Percentiles rank a stretch among this genome's conserved stretches.
Evolutionary conservation across 2,329 filamentous ascomycete species (phyloP).

Genomic region (Coniochaeta sp.): DNA sequence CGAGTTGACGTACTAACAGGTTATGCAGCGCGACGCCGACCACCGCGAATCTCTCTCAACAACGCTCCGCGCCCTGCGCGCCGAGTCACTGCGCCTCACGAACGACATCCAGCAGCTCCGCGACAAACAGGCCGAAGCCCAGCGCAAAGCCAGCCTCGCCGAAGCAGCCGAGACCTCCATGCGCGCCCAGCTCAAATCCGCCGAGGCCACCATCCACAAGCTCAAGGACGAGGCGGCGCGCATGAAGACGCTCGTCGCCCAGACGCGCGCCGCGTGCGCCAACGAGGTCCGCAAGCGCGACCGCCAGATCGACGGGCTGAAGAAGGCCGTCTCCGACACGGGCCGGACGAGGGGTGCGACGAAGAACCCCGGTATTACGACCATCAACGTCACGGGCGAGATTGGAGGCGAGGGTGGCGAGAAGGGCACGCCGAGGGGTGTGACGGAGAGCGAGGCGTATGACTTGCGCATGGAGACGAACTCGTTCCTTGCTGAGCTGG

Average conservation of each 20-base stretch:
- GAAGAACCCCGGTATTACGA: conserved; percentile 46
- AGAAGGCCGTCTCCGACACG: conserved; percentile 74
- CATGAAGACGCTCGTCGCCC: conserved; percentile 71
- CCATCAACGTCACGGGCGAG: conserved; percentile 51
- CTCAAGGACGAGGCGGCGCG: conserved; percentile 78
- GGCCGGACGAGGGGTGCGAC: conserved; percentile 53
- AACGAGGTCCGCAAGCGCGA: conserved; percentile 90
- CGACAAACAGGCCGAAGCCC: conserved; percentile 46
- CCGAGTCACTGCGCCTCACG: conserved; percentile 67
- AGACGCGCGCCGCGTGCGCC: conserved; percentile 79
- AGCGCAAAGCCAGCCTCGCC: conserved; percentile 47
- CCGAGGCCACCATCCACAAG: conserved; percentile 67
- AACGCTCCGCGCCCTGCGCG: conserved; percentile 68
- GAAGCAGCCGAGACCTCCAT: conserved; percentile 67
- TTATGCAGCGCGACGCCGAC: conserved; percentile 75
- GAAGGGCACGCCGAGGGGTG: conserved; percentile 13
- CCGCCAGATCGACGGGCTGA: conserved; percentile 79
- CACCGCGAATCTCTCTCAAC: conserved; percentile 77
- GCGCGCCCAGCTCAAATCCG: conserved; percentile 62
- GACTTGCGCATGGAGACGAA: conserved; percentile 82
- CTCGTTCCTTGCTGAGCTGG: conserved; percentile 79
- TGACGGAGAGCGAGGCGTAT: conserved; percentile 47
- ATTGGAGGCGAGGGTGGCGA: conserved; percentile 16
- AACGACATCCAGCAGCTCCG: conserved; percentile 56
- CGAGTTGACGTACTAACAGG: background rate